phyloP scores from a whole-genome alignment of 768 basidiomycete species.

The Saitozyma sp. region DNA sequence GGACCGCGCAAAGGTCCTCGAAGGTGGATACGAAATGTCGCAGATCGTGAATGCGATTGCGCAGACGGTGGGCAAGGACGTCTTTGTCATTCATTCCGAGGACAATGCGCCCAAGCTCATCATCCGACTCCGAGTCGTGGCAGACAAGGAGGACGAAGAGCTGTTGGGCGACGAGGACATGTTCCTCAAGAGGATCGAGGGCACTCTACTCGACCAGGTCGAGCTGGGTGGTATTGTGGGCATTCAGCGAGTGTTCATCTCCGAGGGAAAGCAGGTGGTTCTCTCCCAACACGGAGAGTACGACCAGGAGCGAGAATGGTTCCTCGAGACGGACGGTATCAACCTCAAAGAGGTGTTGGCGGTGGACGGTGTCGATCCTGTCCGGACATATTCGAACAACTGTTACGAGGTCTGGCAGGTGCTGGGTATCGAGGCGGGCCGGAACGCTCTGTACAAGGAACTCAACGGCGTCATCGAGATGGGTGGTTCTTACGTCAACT shows the following conservation, averaged over 20 bases:
- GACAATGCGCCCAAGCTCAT: conserved; percentile 97
- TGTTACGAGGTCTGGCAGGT: conserved; percentile 93
- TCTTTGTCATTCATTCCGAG: conserved; percentile 98
- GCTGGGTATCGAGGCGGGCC: conserved; percentile 94
- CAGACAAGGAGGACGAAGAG: conserved; percentile 65
- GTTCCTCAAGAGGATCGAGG: conserved; percentile 93
- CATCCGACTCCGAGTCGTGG: conserved; percentile 87
- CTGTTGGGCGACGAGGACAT: conserved; percentile 86
- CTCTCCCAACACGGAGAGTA: conserved; percentile 63
- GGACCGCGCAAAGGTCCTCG: conserved; percentile 96
- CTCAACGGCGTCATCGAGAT: conserved; percentile 95
- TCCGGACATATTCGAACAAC: conserved; percentile 92
- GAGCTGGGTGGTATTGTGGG: conserved; percentile 87
- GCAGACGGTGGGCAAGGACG: conserved; percentile 89
- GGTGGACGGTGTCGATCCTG: conserved; percentile 90
- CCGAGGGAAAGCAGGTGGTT: conserved; percentile 76
- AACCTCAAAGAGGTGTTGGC: conserved; percentile 94
- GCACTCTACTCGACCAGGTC: conserved; percentile 93
- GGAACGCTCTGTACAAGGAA: conserved; percentile 90
- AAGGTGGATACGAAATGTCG: conserved; percentile 91
- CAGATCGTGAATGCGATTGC: conserved; percentile 91
- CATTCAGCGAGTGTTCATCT: conserved; percentile 90
- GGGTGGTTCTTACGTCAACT: conserved; percentile 99
- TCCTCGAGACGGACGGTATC: conserved; percentile 93
- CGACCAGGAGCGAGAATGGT: conserved; percentile 70